Conservation (phyloP, 2,329 filamentous ascomycete genomes). For the Ophiostoma perfectum region DNA sequence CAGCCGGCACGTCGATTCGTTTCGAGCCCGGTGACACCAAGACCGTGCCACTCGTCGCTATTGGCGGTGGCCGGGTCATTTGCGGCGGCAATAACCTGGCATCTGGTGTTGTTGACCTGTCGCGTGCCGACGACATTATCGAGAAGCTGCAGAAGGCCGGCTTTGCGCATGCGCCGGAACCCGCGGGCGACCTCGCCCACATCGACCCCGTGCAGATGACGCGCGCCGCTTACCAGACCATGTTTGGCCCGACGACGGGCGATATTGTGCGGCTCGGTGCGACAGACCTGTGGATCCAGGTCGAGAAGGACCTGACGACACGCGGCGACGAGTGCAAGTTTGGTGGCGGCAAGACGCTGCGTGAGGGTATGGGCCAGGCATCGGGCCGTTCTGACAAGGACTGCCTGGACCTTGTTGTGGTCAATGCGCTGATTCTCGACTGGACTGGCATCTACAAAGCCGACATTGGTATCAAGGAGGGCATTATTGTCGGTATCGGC, state of each 20-base stretch:
- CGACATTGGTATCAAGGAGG: constrained; percentile 88
- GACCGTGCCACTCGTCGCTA: constrained; percentile 85
- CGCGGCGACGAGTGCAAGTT: constrained; percentile 96
- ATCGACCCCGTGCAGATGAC: constrained; percentile 66
- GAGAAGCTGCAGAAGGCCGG: constrained; percentile 62
- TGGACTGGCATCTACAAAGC: constrained; percentile 94
- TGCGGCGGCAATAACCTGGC: constrained; percentile 79
- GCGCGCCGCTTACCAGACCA: constrained; percentile 69
- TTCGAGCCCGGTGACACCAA: constrained; percentile 93
- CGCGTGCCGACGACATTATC: constrained; percentile 60
- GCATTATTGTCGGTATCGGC: constrained; percentile 79
- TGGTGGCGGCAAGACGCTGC: constrained; percentile 86
- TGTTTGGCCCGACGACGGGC: constrained; percentile 90
- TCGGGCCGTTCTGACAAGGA: constrained; percentile 67
- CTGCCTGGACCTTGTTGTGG: constrained; percentile 77
- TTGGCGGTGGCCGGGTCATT: constrained; percentile 74
- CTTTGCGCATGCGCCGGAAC: constrained; percentile 68
- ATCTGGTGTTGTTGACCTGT: constrained; percentile 61
- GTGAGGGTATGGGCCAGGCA: constrained; percentile 94
- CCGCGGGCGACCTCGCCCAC: constrained; percentile 43
- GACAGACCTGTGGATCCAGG: constrained; percentile 84
- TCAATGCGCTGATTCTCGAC: constrained; percentile 85
- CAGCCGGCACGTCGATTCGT: constrained; percentile 83
- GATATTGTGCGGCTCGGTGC: constrained; percentile 75
- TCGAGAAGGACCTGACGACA: constrained; percentile 76